Percentiles rank a stretch among this genome's conserved stretches.
These are phyloP conservation scores for Arthrobotrys musiformis DNA, from an alignment of 2,329 filamentous ascomycete genomes.

Conservation along the genomic window DNA sequence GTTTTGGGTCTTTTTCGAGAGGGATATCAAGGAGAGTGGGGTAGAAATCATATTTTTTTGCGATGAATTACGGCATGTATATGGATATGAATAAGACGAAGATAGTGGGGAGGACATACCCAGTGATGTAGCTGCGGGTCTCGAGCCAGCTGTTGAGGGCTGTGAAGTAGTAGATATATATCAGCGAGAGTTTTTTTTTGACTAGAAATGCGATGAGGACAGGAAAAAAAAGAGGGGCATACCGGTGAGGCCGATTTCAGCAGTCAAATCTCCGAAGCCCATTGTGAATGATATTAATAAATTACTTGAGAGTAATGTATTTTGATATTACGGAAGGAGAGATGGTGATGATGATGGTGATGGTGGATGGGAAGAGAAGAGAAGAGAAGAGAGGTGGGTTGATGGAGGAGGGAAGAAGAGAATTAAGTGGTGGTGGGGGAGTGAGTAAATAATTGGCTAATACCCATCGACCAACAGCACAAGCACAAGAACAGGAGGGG, in stretches of 20 bases:
- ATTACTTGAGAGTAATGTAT: not conserved
- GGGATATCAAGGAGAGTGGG: not conserved
- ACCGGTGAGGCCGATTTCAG: conserved; percentile 73
- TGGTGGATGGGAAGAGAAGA: not conserved
- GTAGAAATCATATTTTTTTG: conserved; percentile 60
- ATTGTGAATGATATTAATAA: conserved; percentile 64
- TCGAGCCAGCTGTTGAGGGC: conserved; percentile 76
- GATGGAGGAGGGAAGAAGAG: not conserved
- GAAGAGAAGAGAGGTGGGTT: conserved; percentile 2
- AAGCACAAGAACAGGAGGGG: not conserved
- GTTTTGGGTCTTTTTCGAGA: too few species aligned
- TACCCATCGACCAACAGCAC: not conserved
- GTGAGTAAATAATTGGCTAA: conserved; percentile 2
- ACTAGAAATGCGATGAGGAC: conserved; percentile 12
- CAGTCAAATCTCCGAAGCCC: conserved; percentile 76
- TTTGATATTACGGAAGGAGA: not conserved
- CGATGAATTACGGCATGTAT: conserved; percentile 81
- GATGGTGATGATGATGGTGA: not conserved
- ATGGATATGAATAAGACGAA: conserved; percentile 52
- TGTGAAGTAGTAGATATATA: conserved; percentile 15
- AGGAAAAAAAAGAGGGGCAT: conserved; percentile 60
- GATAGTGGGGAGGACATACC: conserved; percentile 75
- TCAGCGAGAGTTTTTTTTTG: conserved; percentile 12
- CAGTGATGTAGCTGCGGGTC: conserved; percentile 82
- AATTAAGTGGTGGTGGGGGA: conserved; percentile 23